These are phyloP conservation scores for Rhododendron kiyosumense DNA, from an alignment of 148 eudicot genomes.

Conservation along the genomic window DNA sequence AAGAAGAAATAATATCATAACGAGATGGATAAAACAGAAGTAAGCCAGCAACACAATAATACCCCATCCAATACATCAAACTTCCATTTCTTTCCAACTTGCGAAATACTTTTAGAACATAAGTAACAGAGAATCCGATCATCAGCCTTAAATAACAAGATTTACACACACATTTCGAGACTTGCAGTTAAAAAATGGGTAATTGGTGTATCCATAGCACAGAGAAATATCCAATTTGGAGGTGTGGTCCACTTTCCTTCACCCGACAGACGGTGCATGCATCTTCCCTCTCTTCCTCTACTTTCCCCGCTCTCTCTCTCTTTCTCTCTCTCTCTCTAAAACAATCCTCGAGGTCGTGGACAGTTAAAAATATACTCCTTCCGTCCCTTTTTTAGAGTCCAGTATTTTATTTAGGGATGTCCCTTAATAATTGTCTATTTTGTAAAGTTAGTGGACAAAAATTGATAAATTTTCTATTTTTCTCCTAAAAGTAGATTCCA, in stretches of 20 bases:
- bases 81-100: neutral
- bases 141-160: neutral
- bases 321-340: neutral
- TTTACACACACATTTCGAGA: neutral
- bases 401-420: too few species aligned
- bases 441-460: too few species aligned
- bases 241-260: neutral
- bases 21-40: neutral
- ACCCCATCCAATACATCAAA: neutral
- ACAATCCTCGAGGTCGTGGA: neutral
- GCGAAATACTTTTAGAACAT: neutral
- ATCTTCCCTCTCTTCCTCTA: neutral
- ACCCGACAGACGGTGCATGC: neutral
- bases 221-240: neutral
- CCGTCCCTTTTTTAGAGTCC: too few species aligned
- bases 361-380: too few species aligned
- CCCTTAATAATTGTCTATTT: too few species aligned
- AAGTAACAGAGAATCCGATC: neutral
- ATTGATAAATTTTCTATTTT: too few species aligned
- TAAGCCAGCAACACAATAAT: neutral
- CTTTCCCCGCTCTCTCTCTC: neutral
- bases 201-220: too few species aligned
- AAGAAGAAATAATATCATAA: neutral
- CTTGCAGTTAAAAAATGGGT: neutral
- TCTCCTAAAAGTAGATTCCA: too few species aligned